Evolutionary conservation across 768 basidiomycete species (phyloP).

Genomic region (Trametes villosa): DNA sequence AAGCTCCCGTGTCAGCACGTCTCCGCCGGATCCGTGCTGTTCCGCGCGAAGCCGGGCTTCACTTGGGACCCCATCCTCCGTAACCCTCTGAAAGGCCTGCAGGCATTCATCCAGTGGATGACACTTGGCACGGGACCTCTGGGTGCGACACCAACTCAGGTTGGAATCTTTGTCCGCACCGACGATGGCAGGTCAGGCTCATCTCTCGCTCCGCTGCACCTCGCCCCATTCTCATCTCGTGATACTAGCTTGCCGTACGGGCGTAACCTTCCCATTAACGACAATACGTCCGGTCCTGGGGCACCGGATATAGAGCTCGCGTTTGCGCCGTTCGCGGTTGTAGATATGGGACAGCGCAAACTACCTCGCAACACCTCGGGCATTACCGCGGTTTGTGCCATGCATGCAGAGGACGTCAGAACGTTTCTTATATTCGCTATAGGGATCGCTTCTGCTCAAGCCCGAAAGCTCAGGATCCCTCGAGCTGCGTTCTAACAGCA

Average conservation of each 20-base stretch:
- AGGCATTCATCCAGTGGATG: conserved; percentile 13
- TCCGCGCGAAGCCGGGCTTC: conserved; percentile 14
- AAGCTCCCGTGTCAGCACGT: conserved; percentile 9
- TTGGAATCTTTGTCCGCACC: conserved; percentile 15
- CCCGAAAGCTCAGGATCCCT: conserved; percentile 25
- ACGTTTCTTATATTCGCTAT: neutral
- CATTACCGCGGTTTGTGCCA: conserved; percentile 4
- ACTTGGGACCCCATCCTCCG: conserved; percentile 12
- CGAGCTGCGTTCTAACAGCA: conserved; percentile 25
- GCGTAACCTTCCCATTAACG: neutral
- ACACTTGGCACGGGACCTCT: conserved; percentile 13
- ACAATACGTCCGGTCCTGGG: conserved; percentile 15
- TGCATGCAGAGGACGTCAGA: neutral
- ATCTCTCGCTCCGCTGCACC: too few relatives aligned
- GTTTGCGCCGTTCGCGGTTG: conserved; percentile 8
- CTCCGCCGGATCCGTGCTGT: conserved; percentile 4
- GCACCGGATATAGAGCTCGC: conserved; percentile 24
- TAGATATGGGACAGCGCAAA: conserved; percentile 1
- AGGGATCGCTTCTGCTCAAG: conserved; percentile 10
- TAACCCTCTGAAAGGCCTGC: neutral
- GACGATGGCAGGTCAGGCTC: conserved; percentile 12
- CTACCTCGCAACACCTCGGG: conserved; percentile 9
- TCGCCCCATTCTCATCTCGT: neutral
- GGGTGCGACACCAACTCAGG: neutral
- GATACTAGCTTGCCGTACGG: conserved; percentile 1